phyloP scores from a whole-genome alignment of 495 filamentous ascomycete genomes.

The Tricharina praecox region DNA sequence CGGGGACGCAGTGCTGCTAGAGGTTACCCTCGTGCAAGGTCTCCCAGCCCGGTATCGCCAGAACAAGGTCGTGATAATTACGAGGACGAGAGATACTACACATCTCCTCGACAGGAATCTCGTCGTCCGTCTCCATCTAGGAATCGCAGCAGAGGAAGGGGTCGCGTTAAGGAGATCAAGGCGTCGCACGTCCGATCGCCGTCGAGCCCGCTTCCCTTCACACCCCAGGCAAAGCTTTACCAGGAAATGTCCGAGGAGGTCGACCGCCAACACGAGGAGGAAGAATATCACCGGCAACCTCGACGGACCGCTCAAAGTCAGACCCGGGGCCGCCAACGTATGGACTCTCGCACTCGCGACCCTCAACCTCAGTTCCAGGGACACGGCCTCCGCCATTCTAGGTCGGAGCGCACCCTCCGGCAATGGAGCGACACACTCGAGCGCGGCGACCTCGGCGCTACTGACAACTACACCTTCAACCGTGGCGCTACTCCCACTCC shows the following conservation, averaged over 20 bases:
- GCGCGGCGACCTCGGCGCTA: too few species aligned
- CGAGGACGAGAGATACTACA: conserved; percentile 24
- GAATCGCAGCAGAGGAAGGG: not conserved
- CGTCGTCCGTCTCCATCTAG: not conserved
- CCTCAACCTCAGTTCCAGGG: not conserved
- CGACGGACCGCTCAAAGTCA: conserved; percentile 12
- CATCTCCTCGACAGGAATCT: not conserved
- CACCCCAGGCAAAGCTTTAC: conserved; percentile 25
- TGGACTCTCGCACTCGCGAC: not conserved
- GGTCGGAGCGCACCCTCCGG: conserved; percentile 23
- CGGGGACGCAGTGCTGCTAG: conserved; percentile 1
- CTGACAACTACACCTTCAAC: conserved; percentile 3
- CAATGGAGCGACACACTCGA: conserved; percentile 25
- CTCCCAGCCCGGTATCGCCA: not conserved
- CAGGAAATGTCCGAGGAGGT: conserved; percentile 18
- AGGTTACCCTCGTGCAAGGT: not conserved
- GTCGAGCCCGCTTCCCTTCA: conserved; percentile 61
- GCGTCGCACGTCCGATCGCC: conserved; percentile 43
- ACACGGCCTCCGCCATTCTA: conserved; percentile 11
- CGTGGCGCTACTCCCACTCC: conserved; percentile 15
- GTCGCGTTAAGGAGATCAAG: not conserved
- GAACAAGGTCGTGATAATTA: conserved; percentile 10
- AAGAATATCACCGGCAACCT: conserved; percentile 8
- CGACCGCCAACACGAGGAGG: conserved; percentile 13
- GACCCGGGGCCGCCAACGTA: conserved; percentile 5